These are phyloP conservation scores for Drechslerella stenobrocha DNA, from an alignment of 2,329 filamentous ascomycete species.

Conservation along the genomic window DNA sequence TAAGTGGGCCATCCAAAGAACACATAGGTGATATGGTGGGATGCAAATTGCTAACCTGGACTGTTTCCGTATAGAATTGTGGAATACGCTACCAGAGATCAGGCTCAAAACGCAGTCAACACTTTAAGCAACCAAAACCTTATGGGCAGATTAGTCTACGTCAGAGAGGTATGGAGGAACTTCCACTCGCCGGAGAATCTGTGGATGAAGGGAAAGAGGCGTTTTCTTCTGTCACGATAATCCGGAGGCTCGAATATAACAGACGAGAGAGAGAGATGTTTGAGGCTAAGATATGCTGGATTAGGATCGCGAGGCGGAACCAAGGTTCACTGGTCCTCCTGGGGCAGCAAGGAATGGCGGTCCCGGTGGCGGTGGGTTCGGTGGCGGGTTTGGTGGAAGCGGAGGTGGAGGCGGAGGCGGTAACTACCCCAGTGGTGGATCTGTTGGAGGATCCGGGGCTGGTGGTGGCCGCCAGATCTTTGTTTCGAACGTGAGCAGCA, in stretches of 20 bases:
- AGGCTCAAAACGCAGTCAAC: conserved; percentile 95
- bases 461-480: conserved; percentile 84
- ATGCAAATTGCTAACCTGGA: conserved; percentile 54
- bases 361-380: conserved; percentile 53
- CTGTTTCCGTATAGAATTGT: conserved; percentile 72
- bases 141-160: conserved; percentile 97
- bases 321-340: conserved; percentile 78
- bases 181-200: conserved; percentile 42
- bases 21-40: conserved; percentile 22
- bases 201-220: conserved; percentile 43
- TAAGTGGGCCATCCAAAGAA: conserved; percentile 62
- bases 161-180: conserved; percentile 75
- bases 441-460: conserved; percentile 20
- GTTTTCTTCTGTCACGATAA: conserved; percentile 36
- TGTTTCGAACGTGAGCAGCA: conserved; percentile 83
- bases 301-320: conserved; percentile 96
- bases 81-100: conserved; percentile 99
- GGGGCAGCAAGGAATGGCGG: conserved; percentile 60
- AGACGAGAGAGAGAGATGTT: conserved; percentile 35
- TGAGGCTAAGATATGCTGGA: conserved; percentile 49
- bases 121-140: conserved; percentile 99
- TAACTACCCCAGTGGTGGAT: conserved; percentile 53
- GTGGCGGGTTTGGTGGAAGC: conserved; percentile 48
- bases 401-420: conserved; percentile 59
- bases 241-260: conserved; percentile 46